Evolutionary conservation across 805 yeast species (phyloP), one percentile per base, ranked within the genome.

Genomic region (Yarrowia deformans): DNA sequence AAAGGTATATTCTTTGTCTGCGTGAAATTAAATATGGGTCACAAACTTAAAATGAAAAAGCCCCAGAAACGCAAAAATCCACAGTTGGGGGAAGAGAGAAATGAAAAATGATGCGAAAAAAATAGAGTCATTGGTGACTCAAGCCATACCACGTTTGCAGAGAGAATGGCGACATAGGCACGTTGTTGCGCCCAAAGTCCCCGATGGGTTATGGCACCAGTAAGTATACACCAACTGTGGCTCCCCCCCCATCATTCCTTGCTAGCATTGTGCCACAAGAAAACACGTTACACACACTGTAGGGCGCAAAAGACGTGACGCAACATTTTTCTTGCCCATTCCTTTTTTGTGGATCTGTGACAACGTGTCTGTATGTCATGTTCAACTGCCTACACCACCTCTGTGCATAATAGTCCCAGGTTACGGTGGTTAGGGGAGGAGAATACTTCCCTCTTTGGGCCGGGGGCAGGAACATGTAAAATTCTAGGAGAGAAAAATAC

Each of bases 51-150:
- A 18, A 32, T 32, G 66, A 43, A 60, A 48, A 60, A 60, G 52
- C 66, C 52, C 50, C 66, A 60, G 66, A 60, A 60, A 60, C 40
- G 40, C 50, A 60, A 60, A 60, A 60, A 60, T 63, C 48, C 43
- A 63, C 68, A 63, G 39, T 39, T 37, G 37, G 32, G 35, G 37
- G 5, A 34, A 45, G 48, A 46, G 19, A 46, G 37, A 46, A 23
- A 23, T 23, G 37, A 35, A 63, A 48, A 39, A 16, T 39, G 39
- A 49, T 35, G 46, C 43, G 29, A 63, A 18, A 13, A 43, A 48
- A 63, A 48, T 48, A 63, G 56, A 63, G 56, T 63, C 68, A 63
- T 63, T 46, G 56, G 56, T 63, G 56, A 63, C 56, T 63, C 55
- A 63, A 63, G 68, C 54, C 63, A 56, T 56, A 29, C 48, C 63